Evolutionary conservation across 2,329 filamentous ascomycete genomes (phyloP), one percentile per base, ranked within the genome.

Genomic region (Ceratocystiopsis sp.): DNA sequence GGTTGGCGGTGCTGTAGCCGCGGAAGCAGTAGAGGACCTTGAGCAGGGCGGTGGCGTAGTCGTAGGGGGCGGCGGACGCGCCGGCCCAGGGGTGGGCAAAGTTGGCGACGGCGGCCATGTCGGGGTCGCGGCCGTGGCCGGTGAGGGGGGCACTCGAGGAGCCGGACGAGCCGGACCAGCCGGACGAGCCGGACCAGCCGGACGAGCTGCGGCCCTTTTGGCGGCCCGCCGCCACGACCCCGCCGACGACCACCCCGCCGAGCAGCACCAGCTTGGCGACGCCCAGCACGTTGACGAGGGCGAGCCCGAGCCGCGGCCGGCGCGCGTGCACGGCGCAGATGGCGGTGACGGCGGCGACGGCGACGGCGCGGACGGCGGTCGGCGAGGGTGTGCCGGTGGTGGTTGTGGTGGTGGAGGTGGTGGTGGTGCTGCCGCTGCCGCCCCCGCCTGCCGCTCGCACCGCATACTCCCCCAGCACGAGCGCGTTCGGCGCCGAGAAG

Each of bases 1-100:
- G 67, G 54, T 73, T 72, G 42, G 67, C 68, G 38, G 68, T 71
- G 53, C 63, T 66, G 56, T 69, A 71, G 38, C 71, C 69, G 25
- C 66, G 64, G 54, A 66, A 75, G 46, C 61, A 69, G 60, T 69
- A 73, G 45, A 73, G 62, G 16, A 74, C 67, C 50, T 73, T 73
- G 52, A 71, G 67, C 4, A 74, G 56, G 0, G 68, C 67, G 0
- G 68, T 72, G 1, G 62, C 61, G 44, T 64, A 63, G 45, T 62
- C 57, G 49, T 65, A 64, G 1, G 61, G 59, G 48, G 62, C 59
- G 14, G 54, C 56, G 9, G 58, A 62, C 2, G 56, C 59, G n/a
- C 61, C 61, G 18, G 55, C 55, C 50, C 63, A 63, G 19, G 63
- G 48, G 35, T 57, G 52, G 40, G 54, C 53, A 49, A 66, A 65